Evolutionary conservation across 345 rosid genomes (phyloP).

Genomic region (Murraya koenigii): DNA sequence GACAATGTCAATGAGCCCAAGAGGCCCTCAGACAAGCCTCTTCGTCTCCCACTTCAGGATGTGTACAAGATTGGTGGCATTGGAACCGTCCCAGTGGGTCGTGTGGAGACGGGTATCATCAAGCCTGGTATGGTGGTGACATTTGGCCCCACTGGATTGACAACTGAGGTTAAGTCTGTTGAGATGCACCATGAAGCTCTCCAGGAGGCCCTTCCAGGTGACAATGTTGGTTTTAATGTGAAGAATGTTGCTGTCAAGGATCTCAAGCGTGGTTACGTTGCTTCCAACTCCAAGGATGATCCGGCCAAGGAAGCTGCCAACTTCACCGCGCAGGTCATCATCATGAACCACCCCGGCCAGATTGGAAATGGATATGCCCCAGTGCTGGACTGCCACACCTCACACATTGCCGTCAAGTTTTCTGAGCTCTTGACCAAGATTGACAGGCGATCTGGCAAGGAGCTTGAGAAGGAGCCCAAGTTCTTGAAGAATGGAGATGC

Average conservation of each 20-base stretch:
- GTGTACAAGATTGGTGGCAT: conserved; percentile 36
- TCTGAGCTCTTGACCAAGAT: conserved; percentile 62
- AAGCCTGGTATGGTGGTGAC: conserved; percentile 33
- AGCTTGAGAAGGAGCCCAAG: conserved; percentile 62
- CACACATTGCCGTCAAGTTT: conserved; percentile 59
- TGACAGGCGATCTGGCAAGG: conserved; percentile 66
- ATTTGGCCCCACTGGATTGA: conserved; percentile 30
- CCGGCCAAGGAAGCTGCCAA: conserved; percentile 41
- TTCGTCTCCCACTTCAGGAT: conserved; percentile 28
- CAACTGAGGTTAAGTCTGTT: conserved; percentile 33
- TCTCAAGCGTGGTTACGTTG: conserved; percentile 40
- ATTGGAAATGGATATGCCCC: conserved; percentile 59
- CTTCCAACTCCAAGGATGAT: conserved; percentile 46
- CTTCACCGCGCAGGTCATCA: conserved; percentile 53
- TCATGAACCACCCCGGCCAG: conserved; percentile 70
- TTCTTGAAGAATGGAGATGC: conserved; percentile 70
- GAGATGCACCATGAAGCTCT: conserved; percentile 40
- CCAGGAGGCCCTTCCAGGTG: conserved; percentile 34
- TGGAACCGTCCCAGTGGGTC: conserved; percentile 35
- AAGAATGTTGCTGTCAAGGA: conserved; percentile 43
- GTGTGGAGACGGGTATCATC: conserved; percentile 29
- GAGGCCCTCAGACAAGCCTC: conserved; percentile 29
- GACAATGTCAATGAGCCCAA: conserved; percentile 42
- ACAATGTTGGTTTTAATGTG: conserved; percentile 40
- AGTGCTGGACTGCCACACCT: conserved; percentile 56